phyloP scores from a whole-genome alignment of 352 stramenopile species.

The Thalassiosira hispida region DNA sequence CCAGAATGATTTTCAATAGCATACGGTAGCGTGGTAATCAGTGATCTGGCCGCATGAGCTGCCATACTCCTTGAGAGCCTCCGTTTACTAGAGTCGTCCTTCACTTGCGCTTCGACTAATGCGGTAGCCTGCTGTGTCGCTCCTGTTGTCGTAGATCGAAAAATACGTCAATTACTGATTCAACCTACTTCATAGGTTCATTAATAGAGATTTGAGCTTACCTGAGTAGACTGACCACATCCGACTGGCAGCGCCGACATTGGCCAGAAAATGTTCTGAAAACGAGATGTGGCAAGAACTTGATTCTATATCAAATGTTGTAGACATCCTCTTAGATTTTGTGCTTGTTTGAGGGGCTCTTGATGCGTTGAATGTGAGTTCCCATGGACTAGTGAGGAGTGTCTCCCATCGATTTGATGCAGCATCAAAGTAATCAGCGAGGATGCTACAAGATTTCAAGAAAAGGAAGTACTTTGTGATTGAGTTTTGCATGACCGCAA shows the following conservation, averaged over 20 bases:
- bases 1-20: slow-evolving; percentile 84
- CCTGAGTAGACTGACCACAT: slow-evolving; percentile 85
- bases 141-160: slow-evolving; percentile 19
- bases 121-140: slow-evolving; percentile 60
- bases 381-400: slow-evolving; percentile 79
- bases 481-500: neutral
- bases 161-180: slow-evolving; percentile 1
- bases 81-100: slow-evolving; percentile 45
- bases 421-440: slow-evolving; percentile 85
- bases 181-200: neutral
- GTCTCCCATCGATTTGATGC: slow-evolving; percentile 74
- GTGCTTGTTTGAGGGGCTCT: slow-evolving; percentile 61
- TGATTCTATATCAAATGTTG: slow-evolving; percentile 82
- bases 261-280: slow-evolving; percentile 85
- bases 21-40: slow-evolving; percentile 82
- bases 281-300: slow-evolving; percentile 82
- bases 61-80: slow-evolving; percentile 66
- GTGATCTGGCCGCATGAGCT: slow-evolving; percentile 72
- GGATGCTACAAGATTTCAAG: slow-evolving; percentile 47
- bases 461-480: slow-evolving; percentile 1
- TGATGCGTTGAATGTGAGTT: slow-evolving; percentile 76
- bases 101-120: slow-evolving; percentile 51
- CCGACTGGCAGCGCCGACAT: slow-evolving; percentile 71
- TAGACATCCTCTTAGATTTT: slow-evolving; percentile 67
- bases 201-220: slow-evolving; percentile 14